phyloP scores from a whole-genome alignment of 495 filamentous ascomycete genomes.

The Elaphomyces granulatus region DNA sequence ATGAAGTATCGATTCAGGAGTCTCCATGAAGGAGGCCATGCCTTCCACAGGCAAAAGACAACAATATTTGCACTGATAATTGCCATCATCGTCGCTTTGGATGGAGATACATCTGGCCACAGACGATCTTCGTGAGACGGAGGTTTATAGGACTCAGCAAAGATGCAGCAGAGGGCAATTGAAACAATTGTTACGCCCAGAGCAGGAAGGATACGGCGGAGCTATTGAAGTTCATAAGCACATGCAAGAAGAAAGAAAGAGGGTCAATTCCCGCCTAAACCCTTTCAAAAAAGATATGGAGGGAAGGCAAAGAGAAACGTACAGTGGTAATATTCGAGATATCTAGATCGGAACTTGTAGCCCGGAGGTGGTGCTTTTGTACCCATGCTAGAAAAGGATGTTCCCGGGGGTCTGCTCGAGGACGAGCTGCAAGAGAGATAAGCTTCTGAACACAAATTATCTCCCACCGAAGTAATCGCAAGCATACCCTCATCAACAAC shows the following conservation, averaged over 20 bases:
- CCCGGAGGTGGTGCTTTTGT: constrained; percentile 31
- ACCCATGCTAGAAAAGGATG: constrained; percentile 34
- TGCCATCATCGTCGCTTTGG: constrained; percentile 58
- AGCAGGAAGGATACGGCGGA: constrained; percentile 51
- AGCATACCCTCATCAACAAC: constrained; percentile 26
- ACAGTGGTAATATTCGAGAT: constrained; percentile 23
- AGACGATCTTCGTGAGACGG: constrained; percentile 43
- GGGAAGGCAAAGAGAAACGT: constrained; percentile 5
- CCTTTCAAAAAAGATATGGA: not conserved
- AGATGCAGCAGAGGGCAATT: constrained; percentile 35
- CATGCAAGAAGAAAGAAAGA: no score
- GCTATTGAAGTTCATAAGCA: constrained; percentile 8
- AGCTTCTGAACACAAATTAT: no score
- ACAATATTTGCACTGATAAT: constrained; percentile 51
- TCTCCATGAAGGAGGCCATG: constrained; percentile 51
- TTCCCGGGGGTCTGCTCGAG: constrained; percentile 29
- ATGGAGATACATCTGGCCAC: constrained; percentile 60
- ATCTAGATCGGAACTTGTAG: constrained; percentile 22
- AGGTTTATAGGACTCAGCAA: constrained; percentile 48
- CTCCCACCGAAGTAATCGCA: no score
- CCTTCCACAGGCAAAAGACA: constrained; percentile 49
- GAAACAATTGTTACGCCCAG: constrained; percentile 40
- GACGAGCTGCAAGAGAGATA: constrained; percentile 21
- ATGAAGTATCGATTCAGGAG: constrained; percentile 69
- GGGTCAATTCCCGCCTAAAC: no score